Base-by-base conservation (phyloP, 177 flowering plant genomes). In the Vitis hybrid region DNA sequence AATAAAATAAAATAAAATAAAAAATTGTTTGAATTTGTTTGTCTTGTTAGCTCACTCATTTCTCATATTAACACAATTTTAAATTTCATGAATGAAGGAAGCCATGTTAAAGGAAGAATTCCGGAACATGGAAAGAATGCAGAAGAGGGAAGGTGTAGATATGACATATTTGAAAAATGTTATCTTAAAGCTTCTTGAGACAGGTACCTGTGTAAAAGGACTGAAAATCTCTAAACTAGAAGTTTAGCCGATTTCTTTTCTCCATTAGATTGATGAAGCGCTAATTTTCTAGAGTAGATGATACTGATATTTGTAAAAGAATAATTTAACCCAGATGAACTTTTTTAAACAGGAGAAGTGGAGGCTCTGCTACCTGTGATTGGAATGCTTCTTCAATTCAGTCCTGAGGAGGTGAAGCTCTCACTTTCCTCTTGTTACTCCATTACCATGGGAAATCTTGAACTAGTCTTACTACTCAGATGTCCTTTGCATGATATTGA, bases 101-200 rank as follows among this genome's bases (percentile, higher is more conserved):
- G 85, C 97, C 61, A 81, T 93, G 95, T 72, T 96, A 78, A 96
- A 96, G 84, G 80, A 81, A 27, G 99, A 96, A 81, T 81, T 96
- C 30, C 89, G 99, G 46, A 84, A 86, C 76, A 87, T 94, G 97
- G 99, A 96, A 75, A 82, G 99, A 80, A 65, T 20, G 71, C 82
- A 88, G 76, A 96, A 87, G 86, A 86, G 99, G 79, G 99, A 92
- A 85, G 99, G 99, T 32, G 97, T 96, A 4, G 99, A 96, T 80
- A 82, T 96, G 97, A 96, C 99, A 13, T 96, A 96, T 73, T 83
- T 96, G 67, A 96, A 96, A 82, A 96, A 96, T 84, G 93, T 96
- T 30, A 79, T 96, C 70, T 68, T 96, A 62, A 96, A 96, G 85
- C 95, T 96, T 77, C 94, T 96, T 41, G 94, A 96, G 76, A 96